Evolutionary conservation across 176 grass and related monocot genomes (phyloP), one percentile per base, ranked within the genome.

Genomic region (Aegilops bicornis): DNA sequence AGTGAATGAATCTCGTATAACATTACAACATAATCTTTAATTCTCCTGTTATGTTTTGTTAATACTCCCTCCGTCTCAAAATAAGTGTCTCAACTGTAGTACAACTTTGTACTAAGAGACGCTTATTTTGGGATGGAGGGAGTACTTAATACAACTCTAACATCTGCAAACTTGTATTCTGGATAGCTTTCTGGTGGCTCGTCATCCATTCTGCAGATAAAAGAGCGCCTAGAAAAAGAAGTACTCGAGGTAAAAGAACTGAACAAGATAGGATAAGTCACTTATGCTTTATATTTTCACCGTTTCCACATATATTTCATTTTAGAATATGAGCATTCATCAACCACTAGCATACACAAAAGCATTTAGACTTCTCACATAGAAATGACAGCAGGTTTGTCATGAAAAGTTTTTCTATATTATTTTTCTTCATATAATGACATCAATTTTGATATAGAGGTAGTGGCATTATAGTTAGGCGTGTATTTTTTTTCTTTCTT

Each of bases 211-310:
- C 92, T 92, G 77, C 97, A 99, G 87, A 83, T 99, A 60, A 98
- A 98, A 69, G 97, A 99, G 89, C 90, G 94, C 31, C 94, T 99
- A 81, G 97, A 99, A 77, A 99, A 99, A 83, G 97, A 99, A 88
- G 92, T 97, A 69, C 86, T 97, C 71, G 97, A 99, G 97, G 97
- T 99, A 54, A 59, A 22, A 76, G 3, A 20, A 24, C 33, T 10
- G 5, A 85, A 30, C n/a, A 87, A 87, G 72, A 33, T 81, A 73
- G 56, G 66, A 71, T 31, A 6, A 22, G 24, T 52, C 29, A 35
- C 62, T 16, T 31, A 4, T 63, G 1, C 48, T 73, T 43, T 81
- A 6, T 39, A 69, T 35, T 58, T 9, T 23, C 4, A 35, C n/a
- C 3, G 1, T 58, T 79, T 59, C 17, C 35, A 42, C 20, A 9